These are phyloP conservation scores for Ilyonectria robusta DNA, from an alignment of 2,329 filamentous ascomycete genomes.

Conservation along the genomic window DNA sequence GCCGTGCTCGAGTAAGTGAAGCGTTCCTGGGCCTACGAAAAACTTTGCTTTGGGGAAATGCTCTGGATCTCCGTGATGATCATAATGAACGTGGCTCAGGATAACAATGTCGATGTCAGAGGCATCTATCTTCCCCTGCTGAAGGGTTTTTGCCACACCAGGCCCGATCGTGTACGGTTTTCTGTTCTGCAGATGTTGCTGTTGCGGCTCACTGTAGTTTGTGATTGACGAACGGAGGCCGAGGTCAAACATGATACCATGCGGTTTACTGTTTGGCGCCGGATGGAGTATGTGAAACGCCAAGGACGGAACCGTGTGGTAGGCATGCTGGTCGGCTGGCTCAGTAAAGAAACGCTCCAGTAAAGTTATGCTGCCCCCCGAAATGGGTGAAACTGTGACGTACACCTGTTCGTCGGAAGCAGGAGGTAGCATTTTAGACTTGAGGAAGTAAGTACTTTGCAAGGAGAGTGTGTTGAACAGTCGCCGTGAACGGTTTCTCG, in stretches of 20 bases:
- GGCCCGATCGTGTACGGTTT: not conserved
- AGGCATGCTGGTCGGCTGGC: not conserved
- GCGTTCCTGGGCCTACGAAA: not conserved
- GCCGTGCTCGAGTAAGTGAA: not conserved
- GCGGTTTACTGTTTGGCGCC: not conserved
- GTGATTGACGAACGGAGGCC: not conserved
- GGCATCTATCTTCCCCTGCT: not conserved
- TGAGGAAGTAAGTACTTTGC: no score
- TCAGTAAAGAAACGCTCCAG: not conserved
- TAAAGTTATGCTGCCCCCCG: not conserved
- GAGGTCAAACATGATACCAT: conserved; percentile 1
- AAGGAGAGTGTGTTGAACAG: no score
- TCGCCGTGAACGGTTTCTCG: not conserved
- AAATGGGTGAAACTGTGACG: not conserved
- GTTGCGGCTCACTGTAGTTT: not conserved
- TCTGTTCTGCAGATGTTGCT: not conserved
- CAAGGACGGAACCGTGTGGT: not conserved
- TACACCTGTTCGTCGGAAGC: not conserved
- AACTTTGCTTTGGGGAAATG: not conserved
- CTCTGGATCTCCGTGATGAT: conserved; percentile 6
- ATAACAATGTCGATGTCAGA: not conserved
- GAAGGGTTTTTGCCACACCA: not conserved
- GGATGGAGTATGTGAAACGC: not conserved
- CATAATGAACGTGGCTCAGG: conserved; percentile 2
- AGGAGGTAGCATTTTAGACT: not conserved